These are phyloP conservation scores for Phialemoniopsis sp. DNA, from an alignment of 2,329 filamentous ascomycete genomes.

Conservation along the genomic window DNA sequence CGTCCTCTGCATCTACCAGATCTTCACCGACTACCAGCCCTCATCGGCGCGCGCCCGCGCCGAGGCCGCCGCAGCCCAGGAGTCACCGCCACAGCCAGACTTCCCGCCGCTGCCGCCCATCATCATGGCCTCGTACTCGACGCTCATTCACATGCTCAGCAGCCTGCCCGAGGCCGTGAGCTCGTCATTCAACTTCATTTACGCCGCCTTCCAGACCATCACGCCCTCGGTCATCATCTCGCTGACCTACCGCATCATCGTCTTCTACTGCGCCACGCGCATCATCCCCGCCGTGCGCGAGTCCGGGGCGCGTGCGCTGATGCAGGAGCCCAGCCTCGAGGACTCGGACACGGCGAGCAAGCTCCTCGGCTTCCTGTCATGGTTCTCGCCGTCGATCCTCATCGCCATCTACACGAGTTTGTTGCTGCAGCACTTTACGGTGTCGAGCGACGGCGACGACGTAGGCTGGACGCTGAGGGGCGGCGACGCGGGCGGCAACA, in stretches of 20 bases:
- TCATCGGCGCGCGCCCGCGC: conserved; percentile 54
- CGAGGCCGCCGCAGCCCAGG: conserved; percentile 47
- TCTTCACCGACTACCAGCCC: conserved; percentile 96
- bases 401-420: conserved; percentile 96
- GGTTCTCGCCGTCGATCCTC: conserved; percentile 91
- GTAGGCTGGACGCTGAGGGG: conserved; percentile 79
- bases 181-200: conserved; percentile 79
- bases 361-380: conserved; percentile 78
- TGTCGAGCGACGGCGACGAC: conserved; percentile 60
- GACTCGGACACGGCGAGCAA: conserved; percentile 80
- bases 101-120: conserved; percentile 96
- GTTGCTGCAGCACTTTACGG: conserved; percentile 88
- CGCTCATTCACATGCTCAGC: conserved; percentile 77
- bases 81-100: conserved; percentile 62
- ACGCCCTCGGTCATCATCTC: conserved; percentile 96
- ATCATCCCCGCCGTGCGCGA: conserved; percentile 94
- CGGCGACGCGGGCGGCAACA: conserved; percentile 76
- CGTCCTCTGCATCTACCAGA: conserved; percentile 98
- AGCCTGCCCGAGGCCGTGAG: conserved; percentile 79
- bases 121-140: conserved; percentile 97
- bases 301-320: conserved; percentile 75
- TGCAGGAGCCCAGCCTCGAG: conserved; percentile 80
- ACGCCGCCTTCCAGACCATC: conserved; percentile 90
- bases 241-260: conserved; percentile 86
- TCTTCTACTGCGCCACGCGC: conserved; percentile 90